Percentiles rank a stretch among this genome's conserved stretches.
These are phyloP conservation scores for Nicotiana rustica DNA, from an alignment of 305 asterid species.

Conservation along the genomic window DNA sequence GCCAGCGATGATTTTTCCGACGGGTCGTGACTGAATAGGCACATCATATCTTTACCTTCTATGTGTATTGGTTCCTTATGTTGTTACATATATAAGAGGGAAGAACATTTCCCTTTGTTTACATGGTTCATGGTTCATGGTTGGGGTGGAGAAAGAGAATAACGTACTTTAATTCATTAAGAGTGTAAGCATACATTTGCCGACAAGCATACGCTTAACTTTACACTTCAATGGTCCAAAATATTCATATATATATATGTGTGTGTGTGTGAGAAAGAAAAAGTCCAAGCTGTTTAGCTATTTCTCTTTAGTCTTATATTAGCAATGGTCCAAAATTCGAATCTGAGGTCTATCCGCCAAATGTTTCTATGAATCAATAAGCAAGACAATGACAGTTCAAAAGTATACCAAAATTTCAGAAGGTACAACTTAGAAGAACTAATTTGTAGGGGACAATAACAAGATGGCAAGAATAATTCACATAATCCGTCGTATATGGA, in stretches of 20 bases:
- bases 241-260: background rate
- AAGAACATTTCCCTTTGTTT: background rate
- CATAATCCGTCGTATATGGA: constrained; percentile 15
- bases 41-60: background rate
- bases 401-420: background rate
- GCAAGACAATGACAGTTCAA: background rate
- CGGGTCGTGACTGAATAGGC: background rate
- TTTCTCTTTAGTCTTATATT: background rate
- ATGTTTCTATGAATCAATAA: background rate
- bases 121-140: no score
- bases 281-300: background rate
- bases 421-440: background rate
- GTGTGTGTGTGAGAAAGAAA: background rate
- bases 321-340: constrained; percentile 20
- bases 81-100: background rate
- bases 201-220: background rate
- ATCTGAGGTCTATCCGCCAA: background rate
- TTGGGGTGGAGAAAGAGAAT: background rate
- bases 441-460: background rate
- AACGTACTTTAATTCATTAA: background rate
- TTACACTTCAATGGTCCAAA: constrained; percentile 30
- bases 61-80: background rate
- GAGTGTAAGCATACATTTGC: constrained; percentile 21
- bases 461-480: constrained; percentile 19
- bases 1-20: background rate